Percentiles rank a stretch among this genome's conserved stretches.
Evolutionary conservation across 1,284 basidiomycete species (phyloP).

Genomic region (Papiliotrema laurentii): DNA sequence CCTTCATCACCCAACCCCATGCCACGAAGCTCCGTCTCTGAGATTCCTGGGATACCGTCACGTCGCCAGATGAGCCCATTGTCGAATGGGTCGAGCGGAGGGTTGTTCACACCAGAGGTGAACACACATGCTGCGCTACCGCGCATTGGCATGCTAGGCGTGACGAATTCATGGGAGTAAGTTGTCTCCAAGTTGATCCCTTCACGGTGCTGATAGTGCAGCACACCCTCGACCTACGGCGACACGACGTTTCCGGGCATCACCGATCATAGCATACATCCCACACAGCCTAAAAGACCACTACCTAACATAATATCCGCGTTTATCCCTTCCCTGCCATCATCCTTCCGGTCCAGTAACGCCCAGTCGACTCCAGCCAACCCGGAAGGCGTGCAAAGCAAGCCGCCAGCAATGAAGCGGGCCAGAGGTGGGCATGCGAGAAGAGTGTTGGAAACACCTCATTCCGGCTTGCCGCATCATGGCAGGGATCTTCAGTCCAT

Average conservation of each 20-base stretch:
- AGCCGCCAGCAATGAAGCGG: slow-evolving; percentile 45
- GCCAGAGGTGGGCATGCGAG: slow-evolving; percentile 28
- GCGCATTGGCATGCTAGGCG: slow-evolving; percentile 33
- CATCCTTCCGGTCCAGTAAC: slow-evolving; percentile 12
- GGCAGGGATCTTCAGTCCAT: slow-evolving; percentile 27
- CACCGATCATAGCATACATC: slow-evolving; percentile 12
- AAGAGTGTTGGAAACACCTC: slow-evolving; percentile 21
- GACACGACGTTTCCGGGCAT: slow-evolving; percentile 39
- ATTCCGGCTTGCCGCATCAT: slow-evolving; percentile 16
- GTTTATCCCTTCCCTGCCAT: slow-evolving; percentile 21
- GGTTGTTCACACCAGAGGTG: slow-evolving; percentile 70
- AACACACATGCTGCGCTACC: slow-evolving; percentile 6
- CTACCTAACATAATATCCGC: slow-evolving; percentile 33
- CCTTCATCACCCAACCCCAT: slow-evolving; percentile 44
- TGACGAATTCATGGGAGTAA: slow-evolving; percentile 32
- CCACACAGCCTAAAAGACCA: slow-evolving; percentile 21
- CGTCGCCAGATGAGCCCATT: slow-evolving; percentile 47
- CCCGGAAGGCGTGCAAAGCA: slow-evolving; percentile 14
- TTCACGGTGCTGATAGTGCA: slow-evolving; percentile 8
- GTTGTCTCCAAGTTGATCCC: slow-evolving; percentile 5
- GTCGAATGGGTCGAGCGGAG: slow-evolving; percentile 56
- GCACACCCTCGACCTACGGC: slow-evolving; percentile 28
- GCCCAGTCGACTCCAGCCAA: slow-evolving; percentile 24
- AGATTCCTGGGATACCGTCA: slow-evolving; percentile 53
- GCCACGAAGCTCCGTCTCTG: slow-evolving; percentile 36